Conservation (phyloP, 352 stramenopile species). For the Pythium phragmitis region DNA sequence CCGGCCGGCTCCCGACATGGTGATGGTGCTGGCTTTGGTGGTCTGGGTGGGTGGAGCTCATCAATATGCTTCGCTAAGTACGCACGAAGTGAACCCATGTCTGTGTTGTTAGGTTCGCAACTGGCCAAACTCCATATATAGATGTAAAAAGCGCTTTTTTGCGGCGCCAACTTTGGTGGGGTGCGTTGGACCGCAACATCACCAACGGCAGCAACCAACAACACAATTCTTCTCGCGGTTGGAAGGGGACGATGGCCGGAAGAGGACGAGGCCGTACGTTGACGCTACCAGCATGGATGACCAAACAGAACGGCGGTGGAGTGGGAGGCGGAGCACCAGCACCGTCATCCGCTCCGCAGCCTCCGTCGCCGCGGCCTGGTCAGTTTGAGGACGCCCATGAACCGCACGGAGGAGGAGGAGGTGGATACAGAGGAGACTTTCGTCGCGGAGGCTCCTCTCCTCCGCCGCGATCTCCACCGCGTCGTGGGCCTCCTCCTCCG, state of each 20-base stretch:
- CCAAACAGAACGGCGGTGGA: conserved; percentile 39
- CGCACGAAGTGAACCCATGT: conserved; percentile 27
- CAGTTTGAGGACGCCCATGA: conserved; percentile 73
- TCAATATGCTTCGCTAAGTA: conserved; percentile 12
- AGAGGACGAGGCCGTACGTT: conserved; percentile 67
- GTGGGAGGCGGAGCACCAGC: conserved; percentile 5
- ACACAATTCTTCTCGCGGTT: conserved; percentile 1
- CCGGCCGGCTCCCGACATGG: conserved; percentile 89
- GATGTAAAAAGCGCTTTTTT: conserved; percentile 15
- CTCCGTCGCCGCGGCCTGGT: conserved; percentile 34
- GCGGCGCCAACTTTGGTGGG: neutral
- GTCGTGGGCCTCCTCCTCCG: conserved; percentile 16
- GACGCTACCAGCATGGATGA: conserved; percentile 88
- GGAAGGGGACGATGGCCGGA: conserved; percentile 54
- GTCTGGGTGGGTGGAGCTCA: neutral
- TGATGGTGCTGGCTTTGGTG: neutral
- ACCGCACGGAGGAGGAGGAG: conserved; percentile 13
- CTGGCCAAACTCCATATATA: neutral
- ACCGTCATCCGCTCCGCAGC: conserved; percentile 6
- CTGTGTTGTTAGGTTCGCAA: neutral
- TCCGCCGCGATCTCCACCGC: conserved; percentile 20
- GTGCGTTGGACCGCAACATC: neutral
- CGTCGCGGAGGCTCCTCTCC: conserved; percentile 18
- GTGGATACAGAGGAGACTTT: conserved; percentile 1
- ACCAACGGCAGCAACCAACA: conserved; percentile 6